These are phyloP conservation scores for Cyberlindnera mississippiensis DNA, from an alignment of 805 yeast species.

Conservation along the genomic window DNA sequence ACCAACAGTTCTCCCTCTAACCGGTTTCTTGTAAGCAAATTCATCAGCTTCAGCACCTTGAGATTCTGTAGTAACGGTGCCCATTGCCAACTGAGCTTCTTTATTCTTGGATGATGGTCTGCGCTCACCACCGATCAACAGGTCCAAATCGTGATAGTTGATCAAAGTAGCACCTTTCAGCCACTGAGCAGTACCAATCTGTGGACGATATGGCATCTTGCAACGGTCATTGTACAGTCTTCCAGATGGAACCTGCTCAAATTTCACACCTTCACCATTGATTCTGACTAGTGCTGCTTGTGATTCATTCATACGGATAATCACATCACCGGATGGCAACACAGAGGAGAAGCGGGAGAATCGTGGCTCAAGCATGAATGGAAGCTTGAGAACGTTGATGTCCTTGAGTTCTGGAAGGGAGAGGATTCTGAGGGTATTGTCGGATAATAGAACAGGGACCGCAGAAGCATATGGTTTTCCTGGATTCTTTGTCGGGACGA, in stretches of 20 bases:
- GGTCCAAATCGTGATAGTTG: constrained; percentile 58
- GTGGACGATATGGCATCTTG: constrained; percentile 74
- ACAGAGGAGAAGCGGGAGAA: constrained; percentile 42
- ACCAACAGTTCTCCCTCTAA: constrained; percentile 33
- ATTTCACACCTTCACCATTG: constrained; percentile 6
- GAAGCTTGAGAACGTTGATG: constrained; percentile 43
- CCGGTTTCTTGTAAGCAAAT: constrained; percentile 45
- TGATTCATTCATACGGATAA: constrained; percentile 50
- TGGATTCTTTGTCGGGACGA: constrained; percentile 26
- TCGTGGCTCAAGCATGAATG: constrained; percentile 37
- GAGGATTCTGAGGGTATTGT: constrained; percentile 43
- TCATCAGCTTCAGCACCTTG: constrained; percentile 23
- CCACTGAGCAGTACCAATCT: constrained; percentile 77
- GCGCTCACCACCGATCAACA: constrained; percentile 68
- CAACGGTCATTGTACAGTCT: constrained; percentile 65
- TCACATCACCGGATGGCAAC: constrained; percentile 52
- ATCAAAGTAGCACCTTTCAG: constrained; percentile 70
- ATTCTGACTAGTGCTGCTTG: constrained; percentile 46
- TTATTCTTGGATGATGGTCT: constrained; percentile 56
- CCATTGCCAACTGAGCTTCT: constrained; percentile 56
- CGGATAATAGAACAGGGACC: constrained; percentile 40
- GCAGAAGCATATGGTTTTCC: constrained; percentile 42
- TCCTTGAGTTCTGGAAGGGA: constrained; percentile 65
- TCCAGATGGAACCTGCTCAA: constrained; percentile 37
- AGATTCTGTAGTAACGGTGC: constrained; percentile 27